Base-by-base conservation (phyloP, 257 asterid genomes). In the Ballota nigra region DNA sequence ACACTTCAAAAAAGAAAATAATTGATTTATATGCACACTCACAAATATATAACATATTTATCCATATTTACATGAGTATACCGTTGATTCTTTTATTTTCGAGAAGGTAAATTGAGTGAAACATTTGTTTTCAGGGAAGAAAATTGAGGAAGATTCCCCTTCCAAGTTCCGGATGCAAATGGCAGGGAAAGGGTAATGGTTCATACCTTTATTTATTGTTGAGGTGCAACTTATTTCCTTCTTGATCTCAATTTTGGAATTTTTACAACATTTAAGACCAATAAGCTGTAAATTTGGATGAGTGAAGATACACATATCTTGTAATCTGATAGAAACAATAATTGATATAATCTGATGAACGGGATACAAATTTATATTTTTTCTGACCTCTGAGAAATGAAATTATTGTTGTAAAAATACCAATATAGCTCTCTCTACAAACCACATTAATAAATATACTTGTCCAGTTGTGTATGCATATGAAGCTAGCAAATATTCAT, bases 101-200 rank as follows among this genome's bases (percentile, higher is more conserved):
- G 38, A 51, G 63, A 24, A 23, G 29, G 8, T 20, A 10, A 47
- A 71, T 63, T 43, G n/a, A 45, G 65, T 28, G 68, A 43, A 60
- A 24, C 67, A 7, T 10, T 23, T 70, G 31, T 66, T 66, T 72
- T 59, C 74, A 70, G 80, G 72, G 67, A 18, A 69, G 61, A 58
- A 4, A 45, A 65, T 41, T 71, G 66, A 31, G 71, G 8, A 60
- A 66, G 66, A 61, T 66, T 47, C 60, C 1, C 12, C 60, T 29
- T 26, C 66, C n/a, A 36, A 51, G 40, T 34, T 7, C 36, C 16
- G 49, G 8, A 11, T 40, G 29, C 49, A 8, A 45, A n/a, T 45
- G n/a, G 24, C 41, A 63, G 52, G 56, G n/a, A 67, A 16, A 19
- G 15, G 69, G 63, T 47, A 75, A 69, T 26, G 18, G 31, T 75